These are phyloP conservation scores for Tetrahymena malaccensis DNA, from an alignment of 73 alveolate genomes.

Conservation along the genomic window DNA sequence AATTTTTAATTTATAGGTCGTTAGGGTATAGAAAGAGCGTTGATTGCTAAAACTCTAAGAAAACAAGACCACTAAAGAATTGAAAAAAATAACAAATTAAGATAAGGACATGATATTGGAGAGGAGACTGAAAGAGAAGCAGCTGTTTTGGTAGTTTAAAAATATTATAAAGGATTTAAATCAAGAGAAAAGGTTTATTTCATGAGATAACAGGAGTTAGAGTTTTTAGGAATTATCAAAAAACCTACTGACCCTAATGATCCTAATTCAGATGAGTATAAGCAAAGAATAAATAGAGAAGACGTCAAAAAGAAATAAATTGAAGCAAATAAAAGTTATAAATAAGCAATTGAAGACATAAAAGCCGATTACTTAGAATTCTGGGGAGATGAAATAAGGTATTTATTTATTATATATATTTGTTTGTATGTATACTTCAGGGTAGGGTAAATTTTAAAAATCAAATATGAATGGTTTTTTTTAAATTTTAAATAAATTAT, in stretches of 20 bases:
- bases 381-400: slow-evolving; percentile 34
- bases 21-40: slow-evolving; percentile 67
- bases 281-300: slow-evolving; percentile 39
- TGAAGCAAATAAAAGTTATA: slow-evolving; percentile 65
- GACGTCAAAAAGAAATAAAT: slow-evolving; percentile 64
- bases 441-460: neutral
- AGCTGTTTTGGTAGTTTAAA: slow-evolving; percentile 55
- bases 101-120: slow-evolving; percentile 56
- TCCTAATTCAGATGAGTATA: slow-evolving; percentile 38
- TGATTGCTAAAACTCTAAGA: slow-evolving; percentile 44
- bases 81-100: slow-evolving; percentile 48
- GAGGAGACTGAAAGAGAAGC: slow-evolving; percentile 61
- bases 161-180: slow-evolving; percentile 63
- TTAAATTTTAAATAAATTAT: no score
- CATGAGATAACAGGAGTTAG: slow-evolving; percentile 66
- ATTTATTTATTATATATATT: neutral
- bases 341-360: slow-evolving; percentile 38
- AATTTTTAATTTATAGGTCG: slow-evolving; percentile 39
- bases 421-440: neutral
- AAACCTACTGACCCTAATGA: slow-evolving; percentile 45
- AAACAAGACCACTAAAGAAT: slow-evolving; percentile 29
- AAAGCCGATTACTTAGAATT: slow-evolving; percentile 3
- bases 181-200: slow-evolving; percentile 70
- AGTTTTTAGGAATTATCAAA: slow-evolving; percentile 69
- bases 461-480: neutral